Evolutionary conservation across 179 eudicot species (phyloP), one percentile per base, ranked within the genome.

Genomic region (Silene coronaria): DNA sequence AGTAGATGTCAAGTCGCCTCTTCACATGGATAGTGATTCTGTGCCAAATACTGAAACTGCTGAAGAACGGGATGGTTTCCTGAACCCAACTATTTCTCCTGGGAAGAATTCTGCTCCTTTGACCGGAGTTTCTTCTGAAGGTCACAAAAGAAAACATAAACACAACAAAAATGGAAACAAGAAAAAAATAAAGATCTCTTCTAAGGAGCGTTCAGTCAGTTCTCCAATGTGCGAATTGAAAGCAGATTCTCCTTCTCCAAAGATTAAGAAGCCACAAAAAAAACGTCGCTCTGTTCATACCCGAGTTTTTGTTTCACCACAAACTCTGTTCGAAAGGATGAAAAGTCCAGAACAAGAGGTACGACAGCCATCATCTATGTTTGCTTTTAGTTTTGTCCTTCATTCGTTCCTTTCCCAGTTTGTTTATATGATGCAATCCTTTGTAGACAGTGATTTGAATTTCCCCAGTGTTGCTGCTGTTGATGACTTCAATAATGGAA

Each of bases 91-190:
- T 63, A 81, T 58, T 11, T 51, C 75, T 76, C 73, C 80, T 69
- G 77, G 71, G 27, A 78, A 78, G 48, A 62, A 77, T 65, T 71
- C 82, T 73, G 79, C 76, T 42, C 73, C 83, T 73, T 68, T 32
- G 67, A 38, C 57, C 6, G 76, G 64, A 9, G 76, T 70, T 78
- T 70, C 81, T 46, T 67, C 72, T 42, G 77, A 79, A 30, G 74
- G 79, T 71, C 84, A 78, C 73, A 95, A 92, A 84, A 87, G 90
- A 68, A 89, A 88, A 69, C 82, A 59, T 28, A 89, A 88, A 74
- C 76, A 55, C 69, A 67, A 30, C 73, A 75, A 70, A 36, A 70
- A 78, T 74, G 80, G 77, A 62, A 72, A 46, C 76, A 73, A 82
- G 72, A 90, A 87, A 84, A 89, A 82, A 80, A 60, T 62, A 38